Evolutionary conservation across 2,329 filamentous ascomycete species (phyloP).

Genomic region (Xylariaceae sp.): DNA sequence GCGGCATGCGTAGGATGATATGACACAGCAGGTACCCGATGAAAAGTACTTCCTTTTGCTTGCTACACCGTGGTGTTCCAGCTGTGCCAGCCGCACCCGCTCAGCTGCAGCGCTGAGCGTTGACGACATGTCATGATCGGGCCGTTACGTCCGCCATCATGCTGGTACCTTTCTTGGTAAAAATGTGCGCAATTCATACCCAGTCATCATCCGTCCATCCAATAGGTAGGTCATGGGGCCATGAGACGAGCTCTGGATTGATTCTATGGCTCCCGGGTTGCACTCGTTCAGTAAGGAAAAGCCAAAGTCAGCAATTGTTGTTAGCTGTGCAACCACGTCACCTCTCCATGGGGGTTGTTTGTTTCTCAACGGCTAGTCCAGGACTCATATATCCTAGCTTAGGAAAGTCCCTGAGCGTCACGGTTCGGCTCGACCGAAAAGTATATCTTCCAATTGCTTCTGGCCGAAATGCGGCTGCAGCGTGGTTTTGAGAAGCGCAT

Average conservation of each 20-base stretch:
- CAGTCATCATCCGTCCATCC: neutral
- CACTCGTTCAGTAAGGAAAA: neutral
- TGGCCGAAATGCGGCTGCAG: slow-evolving; percentile 42
- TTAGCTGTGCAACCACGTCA: slow-evolving; percentile 6
- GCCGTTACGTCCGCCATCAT: neutral
- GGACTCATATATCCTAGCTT: neutral
- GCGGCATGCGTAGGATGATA: neutral
- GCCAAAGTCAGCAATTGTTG: slow-evolving; percentile 1
- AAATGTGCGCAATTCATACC: neutral
- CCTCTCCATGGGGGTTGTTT: neutral
- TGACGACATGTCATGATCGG: neutral
- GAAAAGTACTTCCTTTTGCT: neutral
- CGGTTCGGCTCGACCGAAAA: slow-evolving; percentile 31
- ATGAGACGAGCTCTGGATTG: neutral
- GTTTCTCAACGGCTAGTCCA: neutral
- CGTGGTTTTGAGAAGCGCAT: slow-evolving; percentile 45
- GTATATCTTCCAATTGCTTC: slow-evolving; percentile 42
- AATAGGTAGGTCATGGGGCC: neutral
- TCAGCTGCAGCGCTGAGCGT: neutral
- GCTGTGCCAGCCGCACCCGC: neutral
- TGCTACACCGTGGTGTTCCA: neutral
- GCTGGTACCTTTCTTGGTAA: neutral
- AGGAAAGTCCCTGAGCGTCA: slow-evolving; percentile 4
- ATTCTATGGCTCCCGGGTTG: neutral
- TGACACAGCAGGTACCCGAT: neutral